Conservation (phyloP, 163 green algal genomes). For the Scenedesmus sp. region DNA sequence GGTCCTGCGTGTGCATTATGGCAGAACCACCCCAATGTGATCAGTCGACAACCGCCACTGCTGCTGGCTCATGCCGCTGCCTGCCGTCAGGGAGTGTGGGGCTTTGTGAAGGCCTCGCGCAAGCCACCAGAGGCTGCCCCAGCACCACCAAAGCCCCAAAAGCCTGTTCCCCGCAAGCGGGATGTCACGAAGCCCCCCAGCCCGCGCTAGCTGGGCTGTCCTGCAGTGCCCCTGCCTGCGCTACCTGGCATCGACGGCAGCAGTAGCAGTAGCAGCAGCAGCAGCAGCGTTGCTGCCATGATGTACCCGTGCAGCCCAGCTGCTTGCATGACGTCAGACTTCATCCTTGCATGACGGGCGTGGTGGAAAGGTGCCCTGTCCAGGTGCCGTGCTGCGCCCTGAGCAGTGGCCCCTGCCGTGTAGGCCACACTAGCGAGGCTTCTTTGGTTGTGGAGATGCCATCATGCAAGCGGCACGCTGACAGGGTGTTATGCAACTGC, state of each 20-base stretch:
- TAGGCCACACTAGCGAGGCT: conserved; percentile 20
- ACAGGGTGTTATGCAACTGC: neutral
- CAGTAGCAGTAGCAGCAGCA: neutral
- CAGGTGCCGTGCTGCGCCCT: conserved; percentile 20
- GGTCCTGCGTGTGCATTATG: no score
- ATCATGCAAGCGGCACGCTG: neutral
- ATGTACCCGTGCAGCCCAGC: neutral
- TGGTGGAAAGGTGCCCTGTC: conserved; percentile 43
- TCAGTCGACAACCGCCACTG: neutral
- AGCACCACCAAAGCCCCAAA: neutral
- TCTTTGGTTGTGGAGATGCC: neutral
- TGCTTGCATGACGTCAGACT: neutral
- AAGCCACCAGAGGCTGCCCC: neutral
- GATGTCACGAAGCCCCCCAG: conserved; percentile 16
- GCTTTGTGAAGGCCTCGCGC: conserved; percentile 20
- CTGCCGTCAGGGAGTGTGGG: neutral
- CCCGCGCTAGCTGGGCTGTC: neutral
- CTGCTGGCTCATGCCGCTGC: neutral
- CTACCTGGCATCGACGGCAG: neutral
- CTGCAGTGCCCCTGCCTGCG: neutral
- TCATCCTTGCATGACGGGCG: conserved; percentile 1
- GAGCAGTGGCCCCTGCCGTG: neutral
- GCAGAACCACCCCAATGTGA: neutral
- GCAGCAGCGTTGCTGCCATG: neutral
- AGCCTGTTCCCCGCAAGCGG: conserved; percentile 1